Conservation (phyloP, 106 monocot genomes). For the Dioscorea alata region DNA sequence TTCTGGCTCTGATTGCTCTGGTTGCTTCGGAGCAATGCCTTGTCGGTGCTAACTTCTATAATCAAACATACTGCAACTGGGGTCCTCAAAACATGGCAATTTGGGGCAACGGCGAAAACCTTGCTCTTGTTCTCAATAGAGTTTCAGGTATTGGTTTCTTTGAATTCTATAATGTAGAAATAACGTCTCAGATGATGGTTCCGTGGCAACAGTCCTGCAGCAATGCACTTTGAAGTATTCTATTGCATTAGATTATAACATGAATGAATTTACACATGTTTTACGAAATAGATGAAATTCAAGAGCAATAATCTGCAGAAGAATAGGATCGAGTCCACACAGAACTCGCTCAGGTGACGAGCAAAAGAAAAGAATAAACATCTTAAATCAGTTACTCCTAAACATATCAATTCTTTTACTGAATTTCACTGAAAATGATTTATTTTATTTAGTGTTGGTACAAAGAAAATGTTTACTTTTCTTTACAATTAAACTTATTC, state of each 20-base stretch:
- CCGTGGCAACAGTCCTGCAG: too few species aligned
- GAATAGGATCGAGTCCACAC: background rate
- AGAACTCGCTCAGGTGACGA: background rate
- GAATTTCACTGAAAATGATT: too few species aligned
- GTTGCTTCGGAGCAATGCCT: background rate
- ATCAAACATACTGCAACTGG: constrained; percentile 32
- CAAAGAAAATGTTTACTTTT: too few species aligned
- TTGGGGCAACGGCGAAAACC: constrained; percentile 30
- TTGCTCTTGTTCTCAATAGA: constrained; percentile 27
- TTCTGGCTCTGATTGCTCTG: constrained; percentile 7
- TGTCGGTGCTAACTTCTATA: constrained; percentile 24
- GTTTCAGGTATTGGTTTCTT: constrained; percentile 24
- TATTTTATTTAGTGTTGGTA: too few species aligned
- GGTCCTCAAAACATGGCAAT: constrained; percentile 30
- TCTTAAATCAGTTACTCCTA: too few species aligned
- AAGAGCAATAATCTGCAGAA: background rate
- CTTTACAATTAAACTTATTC: too few species aligned
- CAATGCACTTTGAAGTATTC: background rate
- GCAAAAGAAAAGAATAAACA: too few species aligned
- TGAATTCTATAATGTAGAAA: background rate
- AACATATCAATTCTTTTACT: too few species aligned
- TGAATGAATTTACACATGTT: background rate
- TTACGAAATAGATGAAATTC: background rate
- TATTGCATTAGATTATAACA: background rate
- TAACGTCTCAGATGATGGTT: too few species aligned